Evolutionary conservation across 257 asterid species (phyloP).

Genomic region (Nicotiana undulata): DNA sequence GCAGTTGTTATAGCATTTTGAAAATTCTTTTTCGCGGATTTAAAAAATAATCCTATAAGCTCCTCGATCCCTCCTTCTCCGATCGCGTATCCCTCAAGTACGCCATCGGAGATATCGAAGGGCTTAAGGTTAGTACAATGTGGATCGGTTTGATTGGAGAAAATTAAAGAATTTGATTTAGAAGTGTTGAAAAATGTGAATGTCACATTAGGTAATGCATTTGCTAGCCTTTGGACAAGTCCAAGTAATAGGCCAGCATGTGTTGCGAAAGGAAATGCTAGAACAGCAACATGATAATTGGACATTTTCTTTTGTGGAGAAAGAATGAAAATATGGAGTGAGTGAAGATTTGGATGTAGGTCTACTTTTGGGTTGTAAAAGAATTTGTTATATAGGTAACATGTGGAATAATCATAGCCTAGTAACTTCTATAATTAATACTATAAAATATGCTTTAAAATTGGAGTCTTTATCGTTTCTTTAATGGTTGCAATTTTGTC

Average conservation of each 20-base stretch:
- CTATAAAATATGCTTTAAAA: no score
- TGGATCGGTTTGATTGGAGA: neutral
- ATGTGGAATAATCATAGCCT: neutral
- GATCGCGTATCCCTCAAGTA: slow-evolving; percentile 20
- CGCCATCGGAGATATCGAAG: slow-evolving; percentile 30
- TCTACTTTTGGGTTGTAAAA: neutral
- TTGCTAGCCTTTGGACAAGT: slow-evolving; percentile 34
- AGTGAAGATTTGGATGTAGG: neutral
- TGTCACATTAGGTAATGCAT: slow-evolving; percentile 22
- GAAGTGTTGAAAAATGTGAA: slow-evolving; percentile 36
- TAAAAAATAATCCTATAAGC: slow-evolving; percentile 29
- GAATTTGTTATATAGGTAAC: neutral
- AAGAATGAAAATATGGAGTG: neutral
- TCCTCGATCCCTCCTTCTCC: slow-evolving; percentile 27
- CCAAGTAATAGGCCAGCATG: slow-evolving; percentile 43
- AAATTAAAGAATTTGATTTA: slow-evolving; percentile 23
- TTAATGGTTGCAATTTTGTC: neutral
- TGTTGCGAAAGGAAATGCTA: slow-evolving; percentile 53
- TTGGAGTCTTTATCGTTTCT: neutral
- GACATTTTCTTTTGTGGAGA: neutral
- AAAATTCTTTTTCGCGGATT: slow-evolving; percentile 29
- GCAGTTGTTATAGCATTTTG: slow-evolving; percentile 19
- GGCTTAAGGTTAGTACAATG: slow-evolving; percentile 12
- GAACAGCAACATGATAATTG: slow-evolving; percentile 33
- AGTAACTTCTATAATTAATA: neutral